Base-by-base conservation (phyloP, 352 stramenopile species). In the Hyaloperonospora arabidopsidis region DNA sequence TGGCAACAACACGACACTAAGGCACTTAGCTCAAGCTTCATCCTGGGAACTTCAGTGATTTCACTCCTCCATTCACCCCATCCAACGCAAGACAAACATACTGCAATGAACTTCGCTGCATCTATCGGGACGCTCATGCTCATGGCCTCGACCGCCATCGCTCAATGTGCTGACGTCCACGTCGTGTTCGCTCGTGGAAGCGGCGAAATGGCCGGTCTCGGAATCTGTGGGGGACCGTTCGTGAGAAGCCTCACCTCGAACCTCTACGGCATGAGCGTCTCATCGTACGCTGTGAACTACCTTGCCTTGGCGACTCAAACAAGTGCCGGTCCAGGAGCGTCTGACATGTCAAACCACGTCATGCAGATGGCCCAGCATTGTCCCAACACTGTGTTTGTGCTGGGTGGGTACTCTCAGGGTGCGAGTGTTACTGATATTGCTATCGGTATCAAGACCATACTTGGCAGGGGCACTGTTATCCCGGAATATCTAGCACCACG, bases 291-390 rank as follows among this genome's bases (percentile, higher is more conserved):
- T 18, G 35, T 41, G 4, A 41, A 5, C 11, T 41, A 41, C 17
- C 35, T 18, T 14, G 35, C 35, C 11, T 41, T 14, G 11, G 4
- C 12, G 11, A 14, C 10, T 5, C 35, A 41, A 41, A 18, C 15
- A 3, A 41, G 35, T 15, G 35, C 35, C 17, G 35, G 35, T 5
- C 15, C 15, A 14, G 35, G 35, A 5, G 35, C 35, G 7, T 18
- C 35, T 15, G 35, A 41, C 35, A 41, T 41, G 35, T 18, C 35
- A n/a, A 41, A 41, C 35, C 35, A 41, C 12, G 35, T 41, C 35
- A 41, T 15, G 15, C 17, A 7, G 3, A 14, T 41, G 35, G 35
- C 35, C 17, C 35, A 41, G 17, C 4, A 18, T 3, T 41, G 35
- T 15, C 35, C 35, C 35, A 18, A 41, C 15, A 41, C 35, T 4